Base-by-base conservation (phyloP, 306 rosid species). In the Pyrus betulifolia region DNA sequence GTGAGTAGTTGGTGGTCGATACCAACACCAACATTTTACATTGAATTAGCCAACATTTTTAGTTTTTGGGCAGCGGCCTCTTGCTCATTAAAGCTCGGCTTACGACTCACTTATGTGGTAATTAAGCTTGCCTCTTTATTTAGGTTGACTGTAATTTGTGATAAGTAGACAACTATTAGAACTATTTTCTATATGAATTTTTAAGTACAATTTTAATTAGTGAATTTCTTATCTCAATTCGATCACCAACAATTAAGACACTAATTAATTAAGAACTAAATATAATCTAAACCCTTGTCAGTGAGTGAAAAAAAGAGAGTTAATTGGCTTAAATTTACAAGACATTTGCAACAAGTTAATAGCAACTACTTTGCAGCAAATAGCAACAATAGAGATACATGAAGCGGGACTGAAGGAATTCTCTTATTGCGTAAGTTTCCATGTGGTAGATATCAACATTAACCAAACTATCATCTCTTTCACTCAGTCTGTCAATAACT, bases 11-110 rank as follows among this genome's bases (percentile, higher is more conserved):
- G 89, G 81, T 78, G 77, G 85, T 87, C 49, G 55, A 86, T 79
- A 27, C 59, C 86, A 84, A 65, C 77, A 74, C 58, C 77, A 58
- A 42, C 75, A 25, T 73, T 51, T 51, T 76, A 76, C 91, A 92
- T 84, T 86, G 93, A 93, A 87, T 89, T 87, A 75, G 96, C 95
- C 96, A 61, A 64, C 91, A 61, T 87, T 86, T 76, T 80, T 85
- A 85, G 84, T 88, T 86, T 69, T 31, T 76, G 65, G 79, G 83
- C 79, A 86, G 85, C 86, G 85, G 58, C 84, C 69, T 6, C 67
- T 12, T 23, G 28, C 74, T 33, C 74, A 80, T 67, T 78, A 71
- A 71, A 71, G 67, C 77, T 78, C 21, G 65, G 57, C 67, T 58
- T 42, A 18, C 22, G n/a, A 57, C 52, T 18, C 18, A 21, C 3